Base-by-base conservation (phyloP, 2,329 filamentous ascomycete genomes). In the Trichoderma asperellum region DNA sequence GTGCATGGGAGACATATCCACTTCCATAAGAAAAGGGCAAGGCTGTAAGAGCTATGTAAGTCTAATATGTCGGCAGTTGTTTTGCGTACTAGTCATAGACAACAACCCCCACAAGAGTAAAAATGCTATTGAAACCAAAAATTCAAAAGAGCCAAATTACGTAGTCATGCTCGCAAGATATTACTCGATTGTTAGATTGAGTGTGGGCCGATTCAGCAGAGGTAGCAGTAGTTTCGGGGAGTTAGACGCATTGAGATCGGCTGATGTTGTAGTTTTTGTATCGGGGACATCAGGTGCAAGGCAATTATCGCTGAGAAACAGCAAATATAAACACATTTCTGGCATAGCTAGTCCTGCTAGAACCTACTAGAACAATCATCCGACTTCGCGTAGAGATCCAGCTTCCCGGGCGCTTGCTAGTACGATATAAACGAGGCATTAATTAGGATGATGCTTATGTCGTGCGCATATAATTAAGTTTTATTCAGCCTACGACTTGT, bases 61-160 rank as follows among this genome's bases (percentile, higher is more conserved):
- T 64, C 29, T 47, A n/a, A 55, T 16, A 40, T 43, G 52, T 55
- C 61, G 61, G 52, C 27, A 65, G 52, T 65, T 65, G 62, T 2
- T 43, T 2, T 8, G 35, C 49, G 49, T 32, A 40, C 53, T 56
- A 29, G n/a, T 29, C 18, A 6, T 49, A 11, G n/a, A 49, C 47
- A 24, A 49, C 21, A 12, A 21, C 47, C 10, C 47, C 21, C 47
- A 21, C 47, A 24, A 49, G 21, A 49, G 47, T 14, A 49, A 24
- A n/a, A 43, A 43, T 16, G 18, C 10, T 49, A 8, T 5, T 24
- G 4, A 10, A 49, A 24, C 47, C 11, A 21, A 49, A 24, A n/a
- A 4, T 10, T 24, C 8, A 12, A 49, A 49, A 49, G n/a, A 49
- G 8, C 21, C n/a, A n/a, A n/a, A 24, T 49, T 24, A 49, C 12